A percentile compares a stretch with the other conserved stretches of the same genome.
phyloP scores from a whole-genome alignment of 2,329 filamentous ascomycete species.

The Microcyclospora pomicola region DNA sequence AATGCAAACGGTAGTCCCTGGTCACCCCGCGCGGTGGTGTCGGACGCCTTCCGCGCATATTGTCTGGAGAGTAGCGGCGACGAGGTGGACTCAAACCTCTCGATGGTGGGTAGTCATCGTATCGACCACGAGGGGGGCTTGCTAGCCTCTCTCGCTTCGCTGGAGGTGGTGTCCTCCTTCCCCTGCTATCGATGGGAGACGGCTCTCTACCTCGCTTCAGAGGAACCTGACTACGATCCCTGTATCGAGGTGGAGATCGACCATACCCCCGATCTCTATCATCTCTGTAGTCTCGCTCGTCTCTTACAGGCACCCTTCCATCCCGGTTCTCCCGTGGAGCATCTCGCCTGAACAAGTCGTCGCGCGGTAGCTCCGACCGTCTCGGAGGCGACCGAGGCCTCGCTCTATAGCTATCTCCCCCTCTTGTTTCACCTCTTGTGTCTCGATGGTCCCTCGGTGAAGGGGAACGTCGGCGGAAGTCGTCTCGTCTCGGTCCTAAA shows the following conservation, averaged over 20 bases:
- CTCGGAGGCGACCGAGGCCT: slow-evolving; percentile 21
- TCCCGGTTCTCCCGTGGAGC: slow-evolving; percentile 13
- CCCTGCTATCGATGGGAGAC: slow-evolving; percentile 34
- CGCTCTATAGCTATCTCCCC: slow-evolving; percentile 22
- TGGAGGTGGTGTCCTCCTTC: slow-evolving; percentile 28
- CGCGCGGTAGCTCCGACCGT: slow-evolving; percentile 22
- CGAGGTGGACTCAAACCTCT: slow-evolving; percentile 23
- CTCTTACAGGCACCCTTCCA: slow-evolving; percentile 6
- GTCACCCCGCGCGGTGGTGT: slow-evolving; percentile 18
- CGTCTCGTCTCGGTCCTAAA: slow-evolving; percentile 10
- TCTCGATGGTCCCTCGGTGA: slow-evolving; percentile 17
- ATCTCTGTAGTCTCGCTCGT: slow-evolving; percentile 18
- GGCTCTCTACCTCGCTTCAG: slow-evolving; percentile 31
- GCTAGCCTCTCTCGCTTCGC: slow-evolving; percentile 27
- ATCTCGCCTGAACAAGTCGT: slow-evolving; percentile 24
- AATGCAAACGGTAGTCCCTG: slow-evolving; percentile 34
- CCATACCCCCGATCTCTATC: slow-evolving; percentile 10
- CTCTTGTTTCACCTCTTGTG: slow-evolving; percentile 11
- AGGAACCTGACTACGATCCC: slow-evolving; percentile 30
- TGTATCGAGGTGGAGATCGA: slow-evolving; percentile 27
- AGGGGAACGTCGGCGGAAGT: slow-evolving; percentile 20
- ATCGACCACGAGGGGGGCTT: slow-evolving; percentile 27
- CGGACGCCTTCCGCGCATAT: slow-evolving; percentile 23
- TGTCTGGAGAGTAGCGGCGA: slow-evolving; percentile 27
- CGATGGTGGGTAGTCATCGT: slow-evolving; percentile 32